phyloP scores from a whole-genome alignment of 371 early-diverging fungal species.

The Mucor indicus region DNA sequence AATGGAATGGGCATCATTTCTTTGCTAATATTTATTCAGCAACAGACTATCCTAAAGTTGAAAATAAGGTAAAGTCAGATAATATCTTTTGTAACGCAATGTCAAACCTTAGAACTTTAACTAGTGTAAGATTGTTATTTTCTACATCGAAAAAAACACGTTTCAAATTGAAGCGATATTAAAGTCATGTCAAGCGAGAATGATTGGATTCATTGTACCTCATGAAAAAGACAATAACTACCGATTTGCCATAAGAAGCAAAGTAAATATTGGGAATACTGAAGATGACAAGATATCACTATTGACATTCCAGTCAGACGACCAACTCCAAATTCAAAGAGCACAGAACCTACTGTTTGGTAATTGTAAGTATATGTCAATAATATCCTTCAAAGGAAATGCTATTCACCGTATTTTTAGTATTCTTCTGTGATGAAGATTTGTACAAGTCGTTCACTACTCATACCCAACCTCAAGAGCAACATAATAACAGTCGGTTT shows the following conservation, averaged over 20 bases:
- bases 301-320: slow-evolving; percentile 6
- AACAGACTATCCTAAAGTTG: slow-evolving; percentile 7
- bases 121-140: slow-evolving; percentile 13
- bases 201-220: slow-evolving; percentile 18
- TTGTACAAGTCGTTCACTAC: too few relatives aligned
- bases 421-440: slow-evolving; percentile 15
- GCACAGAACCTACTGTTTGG: slow-evolving; percentile 17
- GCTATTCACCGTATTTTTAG: background rate
- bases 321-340: slow-evolving; percentile 2
- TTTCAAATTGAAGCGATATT: slow-evolving; percentile 12
- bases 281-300: slow-evolving; percentile 10
- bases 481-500: slow-evolving; percentile 6
- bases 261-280: slow-evolving; percentile 18
- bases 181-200: slow-evolving; percentile 4
- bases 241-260: slow-evolving; percentile 18
- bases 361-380: slow-evolving; percentile 13
- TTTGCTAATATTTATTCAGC: slow-evolving; percentile 15
- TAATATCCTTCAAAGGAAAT: too few relatives aligned
- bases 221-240: slow-evolving; percentile 14
- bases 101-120: background rate
- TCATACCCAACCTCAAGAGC: background rate
- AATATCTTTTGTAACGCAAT: background rate
- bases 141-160: slow-evolving; percentile 12
- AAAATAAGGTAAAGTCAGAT: slow-evolving; percentile 11
- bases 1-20: slow-evolving; percentile 21